phyloP scores from a whole-genome alignment of 1,284 basidiomycete genomes.

The Tylopilus sp. region DNA sequence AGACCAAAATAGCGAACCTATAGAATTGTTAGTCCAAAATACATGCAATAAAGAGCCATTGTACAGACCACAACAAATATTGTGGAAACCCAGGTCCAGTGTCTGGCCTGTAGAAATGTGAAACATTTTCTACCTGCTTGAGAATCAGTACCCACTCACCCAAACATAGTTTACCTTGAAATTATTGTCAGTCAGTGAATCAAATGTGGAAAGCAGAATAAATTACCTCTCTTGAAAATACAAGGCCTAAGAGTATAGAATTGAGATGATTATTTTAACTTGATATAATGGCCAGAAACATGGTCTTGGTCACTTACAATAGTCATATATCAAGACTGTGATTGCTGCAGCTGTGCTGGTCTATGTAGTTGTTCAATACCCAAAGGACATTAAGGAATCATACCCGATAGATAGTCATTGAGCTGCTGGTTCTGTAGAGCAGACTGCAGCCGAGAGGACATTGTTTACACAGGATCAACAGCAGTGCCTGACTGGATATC shows the following conservation, averaged over 20 bases:
- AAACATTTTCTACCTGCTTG: neutral
- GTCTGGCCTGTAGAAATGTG: neutral
- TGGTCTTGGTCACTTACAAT: neutral
- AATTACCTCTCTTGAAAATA: constrained; percentile 11
- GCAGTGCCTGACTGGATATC: too few species aligned
- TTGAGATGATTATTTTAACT: neutral
- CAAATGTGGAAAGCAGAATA: neutral
- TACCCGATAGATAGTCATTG: neutral
- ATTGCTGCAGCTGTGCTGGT: neutral
- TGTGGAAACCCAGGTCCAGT: neutral
- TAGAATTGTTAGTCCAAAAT: neutral
- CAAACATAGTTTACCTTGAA: neutral
- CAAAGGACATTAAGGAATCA: neutral
- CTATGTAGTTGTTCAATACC: neutral
- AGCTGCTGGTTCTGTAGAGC: neutral
- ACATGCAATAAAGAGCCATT: neutral
- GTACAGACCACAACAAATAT: neutral
- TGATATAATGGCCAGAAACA: neutral
- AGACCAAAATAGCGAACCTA: constrained; percentile 2
- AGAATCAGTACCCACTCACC: neutral
- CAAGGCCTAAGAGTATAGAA: constrained; percentile 7
- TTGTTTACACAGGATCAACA: neutral
- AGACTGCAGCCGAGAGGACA: neutral
- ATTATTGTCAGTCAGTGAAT: neutral
- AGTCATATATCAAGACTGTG: neutral